Evolutionary conservation across 1,139 yeast species (phyloP).

Genomic region (Suhomyces kunorum): DNA sequence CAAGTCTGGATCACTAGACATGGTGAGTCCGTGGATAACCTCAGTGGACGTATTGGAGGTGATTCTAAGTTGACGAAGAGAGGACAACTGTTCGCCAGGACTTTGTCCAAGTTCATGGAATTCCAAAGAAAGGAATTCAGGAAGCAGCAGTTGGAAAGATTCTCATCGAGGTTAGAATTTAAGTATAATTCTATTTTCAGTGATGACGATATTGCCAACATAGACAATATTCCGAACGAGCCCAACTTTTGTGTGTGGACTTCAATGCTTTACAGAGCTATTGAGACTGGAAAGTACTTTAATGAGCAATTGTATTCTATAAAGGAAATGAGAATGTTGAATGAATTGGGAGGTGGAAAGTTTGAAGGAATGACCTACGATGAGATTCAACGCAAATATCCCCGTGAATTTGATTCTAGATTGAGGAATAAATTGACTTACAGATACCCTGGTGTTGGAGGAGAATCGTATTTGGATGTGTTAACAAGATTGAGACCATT

Average conservation of each 20-base stretch:
- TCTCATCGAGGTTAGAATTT: conserved; percentile 44
- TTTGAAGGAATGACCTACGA: conserved; percentile 64
- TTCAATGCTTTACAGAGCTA: conserved; percentile 76
- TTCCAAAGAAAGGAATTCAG: conserved; percentile 73
- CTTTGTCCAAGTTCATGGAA: conserved; percentile 73
- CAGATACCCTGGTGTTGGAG: conserved; percentile 96
- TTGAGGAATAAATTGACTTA: conserved; percentile 75
- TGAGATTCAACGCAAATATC: conserved; percentile 69
- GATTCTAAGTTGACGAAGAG: conserved; percentile 79
- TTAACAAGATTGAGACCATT: conserved; percentile 86
- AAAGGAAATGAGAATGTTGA: conserved; percentile 90
- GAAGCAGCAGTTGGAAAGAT: conserved; percentile 58
- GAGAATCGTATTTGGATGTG: conserved; percentile 92
- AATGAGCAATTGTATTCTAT: conserved; percentile 72
- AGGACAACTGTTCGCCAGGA: conserved; percentile 71
- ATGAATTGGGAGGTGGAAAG: conserved; percentile 90
- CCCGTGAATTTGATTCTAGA: conserved; percentile 78
- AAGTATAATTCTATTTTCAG: conserved; percentile 37
- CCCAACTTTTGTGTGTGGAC: conserved; percentile 92
- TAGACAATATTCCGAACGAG: conserved; percentile 50
- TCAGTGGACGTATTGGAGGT: conserved; percentile 88
- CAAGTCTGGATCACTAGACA: conserved; percentile 96
- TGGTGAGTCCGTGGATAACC: conserved; percentile 88
- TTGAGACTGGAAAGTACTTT: conserved; percentile 76
- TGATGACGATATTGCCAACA: conserved; percentile 26